A percentile compares a stretch with the other conserved stretches of the same genome.
These are phyloP conservation scores for Limnomonas spitsbergensis DNA, from an alignment of 139 green algal species.

Conservation along the genomic window DNA sequence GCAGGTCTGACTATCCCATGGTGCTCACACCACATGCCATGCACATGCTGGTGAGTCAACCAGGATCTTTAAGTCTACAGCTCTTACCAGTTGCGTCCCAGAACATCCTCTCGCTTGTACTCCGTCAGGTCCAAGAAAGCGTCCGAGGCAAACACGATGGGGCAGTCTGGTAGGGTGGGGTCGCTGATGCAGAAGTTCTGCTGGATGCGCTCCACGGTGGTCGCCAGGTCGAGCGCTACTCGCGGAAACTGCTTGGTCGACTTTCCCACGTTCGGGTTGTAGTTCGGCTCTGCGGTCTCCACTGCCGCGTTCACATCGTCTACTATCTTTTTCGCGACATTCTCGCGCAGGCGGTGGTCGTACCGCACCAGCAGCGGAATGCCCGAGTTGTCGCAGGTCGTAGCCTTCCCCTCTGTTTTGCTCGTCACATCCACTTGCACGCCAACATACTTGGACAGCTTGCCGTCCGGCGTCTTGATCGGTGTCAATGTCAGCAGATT, in stretches of 20 bases:
- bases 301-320: conserved; percentile 75
- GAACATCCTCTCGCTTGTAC: conserved; percentile 90
- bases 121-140: conserved; percentile 90
- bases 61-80: no score
- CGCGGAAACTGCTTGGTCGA: conserved; percentile 72
- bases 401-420: conserved; percentile 85
- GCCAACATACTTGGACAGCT: conserved; percentile 87
- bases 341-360: conserved; percentile 75
- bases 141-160: conserved; percentile 94
- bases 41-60: no score
- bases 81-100: conserved; percentile 85
- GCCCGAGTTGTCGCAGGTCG: conserved; percentile 45
- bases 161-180: conserved; percentile 92
- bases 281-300: conserved; percentile 23
- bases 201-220: conserved; percentile 97
- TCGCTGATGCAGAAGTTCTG: conserved; percentile 97
- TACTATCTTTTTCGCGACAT: conserved; percentile 74
- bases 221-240: conserved; percentile 91
- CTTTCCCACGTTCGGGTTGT: not conserved
- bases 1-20: no score
- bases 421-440: conserved; percentile 93
- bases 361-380: conserved; percentile 85
- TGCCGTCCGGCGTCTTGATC: conserved; percentile 80
- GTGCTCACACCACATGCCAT: no score
- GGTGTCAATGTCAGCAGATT: conserved; percentile 95